Evolutionary conservation across 1,284 basidiomycete genomes (phyloP).

Genomic region (Trichosporon sp.): DNA sequence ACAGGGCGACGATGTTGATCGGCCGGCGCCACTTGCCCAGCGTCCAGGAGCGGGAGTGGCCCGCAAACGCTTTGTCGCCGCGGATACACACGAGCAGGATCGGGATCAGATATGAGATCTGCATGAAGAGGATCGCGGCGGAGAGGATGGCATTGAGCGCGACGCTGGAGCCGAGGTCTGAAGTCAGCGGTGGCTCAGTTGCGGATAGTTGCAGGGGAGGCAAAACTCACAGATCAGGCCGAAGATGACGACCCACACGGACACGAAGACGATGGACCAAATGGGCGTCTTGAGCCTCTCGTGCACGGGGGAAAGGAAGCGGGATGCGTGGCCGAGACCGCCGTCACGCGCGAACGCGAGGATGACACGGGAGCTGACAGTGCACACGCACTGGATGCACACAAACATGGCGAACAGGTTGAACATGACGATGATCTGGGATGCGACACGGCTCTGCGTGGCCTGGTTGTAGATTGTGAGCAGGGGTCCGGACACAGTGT

Average conservation of each 20-base stretch:
- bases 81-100: conserved; percentile 56
- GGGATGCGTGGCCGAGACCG: conserved; percentile 63
- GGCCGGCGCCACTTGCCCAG: conserved; percentile 48
- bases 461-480: conserved; percentile 38
- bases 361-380: conserved; percentile 67
- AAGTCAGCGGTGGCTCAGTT: background rate
- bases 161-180: conserved; percentile 57
- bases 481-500: conserved; percentile 25
- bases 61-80: conserved; percentile 54
- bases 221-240: conserved; percentile 26
- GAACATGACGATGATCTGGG: conserved; percentile 58
- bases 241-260: conserved; percentile 37
- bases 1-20: conserved; percentile 53
- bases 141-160: conserved; percentile 46
- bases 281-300: conserved; percentile 59
- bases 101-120: conserved; percentile 48
- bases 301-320: conserved; percentile 61
- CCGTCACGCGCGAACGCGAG: conserved; percentile 71
- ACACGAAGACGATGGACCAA: conserved; percentile 64
- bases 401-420: conserved; percentile 54
- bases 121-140: conserved; percentile 41
- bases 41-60: conserved; percentile 46
- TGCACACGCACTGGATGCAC: conserved; percentile 60
- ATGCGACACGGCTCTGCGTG: conserved; percentile 36
- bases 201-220: background rate